Percentiles rank a stretch among this genome's conserved stretches.
Evolutionary conservation across 2,329 filamentous ascomycete genomes (phyloP).

Genomic region (Neobulgaria alba): DNA sequence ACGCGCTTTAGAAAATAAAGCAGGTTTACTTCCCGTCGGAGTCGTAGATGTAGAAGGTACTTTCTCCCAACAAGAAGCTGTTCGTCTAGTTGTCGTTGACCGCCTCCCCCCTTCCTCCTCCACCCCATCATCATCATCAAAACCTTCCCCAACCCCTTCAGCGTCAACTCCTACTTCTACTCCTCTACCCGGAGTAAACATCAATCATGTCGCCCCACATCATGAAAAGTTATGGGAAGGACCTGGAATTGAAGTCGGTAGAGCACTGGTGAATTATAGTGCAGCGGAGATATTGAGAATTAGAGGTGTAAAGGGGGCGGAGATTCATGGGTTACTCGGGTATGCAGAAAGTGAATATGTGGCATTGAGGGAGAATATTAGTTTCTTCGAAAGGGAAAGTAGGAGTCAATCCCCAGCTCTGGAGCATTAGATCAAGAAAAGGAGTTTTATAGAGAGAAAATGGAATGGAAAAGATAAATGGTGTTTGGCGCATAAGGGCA

Average conservation of each 20-base stretch:
- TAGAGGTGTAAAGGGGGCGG: constrained; percentile 71
- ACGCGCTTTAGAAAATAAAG: constrained; percentile 70
- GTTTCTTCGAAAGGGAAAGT: constrained; percentile 41
- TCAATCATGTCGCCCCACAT: constrained; percentile 4
- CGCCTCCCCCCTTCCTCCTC: constrained; percentile 27
- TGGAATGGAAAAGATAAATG: no score
- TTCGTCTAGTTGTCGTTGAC: constrained; percentile 74
- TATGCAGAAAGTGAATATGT: constrained; percentile 96
- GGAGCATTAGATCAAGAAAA: constrained; percentile 6
- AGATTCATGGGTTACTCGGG: constrained; percentile 73
- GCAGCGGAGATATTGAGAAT: constrained; percentile 75
- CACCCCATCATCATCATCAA: not conserved
- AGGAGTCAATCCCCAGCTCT: constrained; percentile 25
- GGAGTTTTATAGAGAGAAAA: no score
- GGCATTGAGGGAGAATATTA: constrained; percentile 79
- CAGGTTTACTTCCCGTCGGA: constrained; percentile 82
- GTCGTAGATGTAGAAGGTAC: constrained; percentile 80
- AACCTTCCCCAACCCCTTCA: not conserved
- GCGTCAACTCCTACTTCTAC: not conserved
- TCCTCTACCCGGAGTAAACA: no score
- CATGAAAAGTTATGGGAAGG: constrained; percentile 42
- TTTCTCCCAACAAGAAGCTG: constrained; percentile 89
- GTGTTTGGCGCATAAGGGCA: no score
- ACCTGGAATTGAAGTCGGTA: constrained; percentile 64
- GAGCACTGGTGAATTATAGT: constrained; percentile 90